Evolutionary conservation across 2,329 filamentous ascomycete species (phyloP).

Genomic region (Boeremia lycopersici): DNA sequence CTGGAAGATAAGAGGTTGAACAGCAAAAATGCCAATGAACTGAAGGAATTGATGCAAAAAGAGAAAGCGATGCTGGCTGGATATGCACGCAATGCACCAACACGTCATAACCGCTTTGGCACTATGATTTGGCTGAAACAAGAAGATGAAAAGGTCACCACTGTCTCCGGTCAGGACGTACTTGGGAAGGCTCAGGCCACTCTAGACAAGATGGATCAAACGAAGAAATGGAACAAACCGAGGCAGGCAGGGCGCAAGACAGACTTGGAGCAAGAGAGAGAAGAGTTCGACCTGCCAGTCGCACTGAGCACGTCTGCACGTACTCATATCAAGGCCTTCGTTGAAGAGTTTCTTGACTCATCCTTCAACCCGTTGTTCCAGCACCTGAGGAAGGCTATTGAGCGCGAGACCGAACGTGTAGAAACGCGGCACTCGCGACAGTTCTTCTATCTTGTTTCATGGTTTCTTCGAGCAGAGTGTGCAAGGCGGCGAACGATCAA

Average conservation of each 20-base stretch:
- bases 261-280: constrained; percentile 44
- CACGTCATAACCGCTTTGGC: constrained; percentile 90
- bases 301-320: constrained; percentile 75
- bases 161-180: constrained; percentile 86
- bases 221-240: constrained; percentile 88
- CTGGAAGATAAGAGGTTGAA: constrained; percentile 76
- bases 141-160: constrained; percentile 81
- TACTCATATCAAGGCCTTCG: constrained; percentile 78
- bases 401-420: constrained; percentile 84
- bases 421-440: constrained; percentile 78
- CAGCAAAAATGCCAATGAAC: constrained; percentile 72
- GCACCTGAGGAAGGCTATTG: constrained; percentile 85
- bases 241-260: constrained; percentile 55
- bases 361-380: constrained; percentile 89
- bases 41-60: constrained; percentile 76
- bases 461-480: constrained; percentile 89
- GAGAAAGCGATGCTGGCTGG: constrained; percentile 83
- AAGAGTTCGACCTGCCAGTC: constrained; percentile 76
- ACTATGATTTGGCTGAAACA: constrained; percentile 97
- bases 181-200: constrained; percentile 74
- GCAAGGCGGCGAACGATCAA: constrained; percentile 64
- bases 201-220: constrained; percentile 86
- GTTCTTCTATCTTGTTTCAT: constrained; percentile 89
- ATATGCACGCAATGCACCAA: constrained; percentile 78
- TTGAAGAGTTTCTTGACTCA: constrained; percentile 92